Base-by-base conservation (phyloP, 805 yeast species). In the Phaffomyces antillensis region DNA sequence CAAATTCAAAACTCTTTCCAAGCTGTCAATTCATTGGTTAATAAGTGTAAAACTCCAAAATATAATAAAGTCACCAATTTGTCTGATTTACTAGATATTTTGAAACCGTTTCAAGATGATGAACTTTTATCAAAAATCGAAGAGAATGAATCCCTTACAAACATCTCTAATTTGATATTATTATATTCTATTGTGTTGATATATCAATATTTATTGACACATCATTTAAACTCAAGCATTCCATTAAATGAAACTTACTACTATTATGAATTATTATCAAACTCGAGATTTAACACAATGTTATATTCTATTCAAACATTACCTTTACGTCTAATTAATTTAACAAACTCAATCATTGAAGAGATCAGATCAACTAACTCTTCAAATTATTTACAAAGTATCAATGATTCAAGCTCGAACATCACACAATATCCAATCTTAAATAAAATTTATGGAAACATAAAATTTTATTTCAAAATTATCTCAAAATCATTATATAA, bases 231-330 rank as follows among this genome's bases (percentile, higher is more conserved):
- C 7, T 59, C 62, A 15, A 74, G 81, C 2, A 49, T 73, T 5
- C 72, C 75, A 9, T 50, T 75, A 13, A 47, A 61, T 20, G 69
- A 68, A 36, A 75, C 72, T 49, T 51, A 75, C n/a, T 60, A 60
- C 30, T 78, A 76, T 53, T 77, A 73, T 67, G 75, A 75, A 25
- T 41, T 59, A 2, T 55, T 69, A 0, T 52, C 65, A 4, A 52
- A 64, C 12, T 66, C 72, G 5, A 56, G 56, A 3, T 50, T 56
- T 17, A 62, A 66, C 26, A 46, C 63, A 16, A 40, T 57, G 3
- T 17, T 72, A 1, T 73, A 73, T 46, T 52, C 71, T 1, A 18
- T 73, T 9, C 81, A 73, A 53, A 64, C 62, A 0, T 48, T 64
- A 8, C 74, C 73, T 7, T 17, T 36, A 3, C 59, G 63, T n/a